phyloP scores from a whole-genome alignment of 345 rosid genomes.

The Carallia pectinifolia region DNA sequence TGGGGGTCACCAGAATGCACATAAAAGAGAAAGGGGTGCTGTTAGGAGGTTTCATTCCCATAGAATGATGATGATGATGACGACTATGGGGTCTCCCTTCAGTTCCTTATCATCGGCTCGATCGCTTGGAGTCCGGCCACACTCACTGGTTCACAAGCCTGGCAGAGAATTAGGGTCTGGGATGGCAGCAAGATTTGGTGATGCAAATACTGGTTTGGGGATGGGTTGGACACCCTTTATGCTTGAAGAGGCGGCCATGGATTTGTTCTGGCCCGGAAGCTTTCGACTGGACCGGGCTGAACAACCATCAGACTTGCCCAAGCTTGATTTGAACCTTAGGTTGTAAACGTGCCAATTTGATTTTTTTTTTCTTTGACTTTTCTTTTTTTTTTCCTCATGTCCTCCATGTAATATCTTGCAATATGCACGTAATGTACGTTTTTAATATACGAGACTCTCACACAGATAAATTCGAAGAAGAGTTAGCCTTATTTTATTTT shows the following conservation, averaged over 20 bases:
- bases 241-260: slow-evolving; percentile 25
- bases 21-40: slow-evolving; percentile 44
- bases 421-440: not conserved
- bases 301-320: slow-evolving; percentile 23
- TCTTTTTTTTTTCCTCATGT: not conserved
- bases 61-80: slow-evolving; percentile 34
- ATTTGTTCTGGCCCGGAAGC: slow-evolving; percentile 46
- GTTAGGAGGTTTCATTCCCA: slow-evolving; percentile 38
- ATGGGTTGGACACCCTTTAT: slow-evolving; percentile 20
- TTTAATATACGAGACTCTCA: too few species aligned
- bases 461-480: too few species aligned
- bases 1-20: slow-evolving; percentile 57
- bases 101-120: slow-evolving; percentile 18
- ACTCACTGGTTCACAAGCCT: slow-evolving; percentile 39
- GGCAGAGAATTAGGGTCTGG: slow-evolving; percentile 23
- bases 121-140: slow-evolving; percentile 43
- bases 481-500: too few species aligned
- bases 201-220: slow-evolving; percentile 20
- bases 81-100: slow-evolving; percentile 20
- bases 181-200: slow-evolving; percentile 22
- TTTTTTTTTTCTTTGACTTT: not conserved
- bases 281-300: slow-evolving; percentile 22
- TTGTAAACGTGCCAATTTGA: slow-evolving; percentile 18
- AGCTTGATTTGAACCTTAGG: slow-evolving; percentile 41
- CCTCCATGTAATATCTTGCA: not conserved